phyloP scores from a whole-genome alignment of 73 alveolate genomes.

The Durusdinium trenchii region DNA sequence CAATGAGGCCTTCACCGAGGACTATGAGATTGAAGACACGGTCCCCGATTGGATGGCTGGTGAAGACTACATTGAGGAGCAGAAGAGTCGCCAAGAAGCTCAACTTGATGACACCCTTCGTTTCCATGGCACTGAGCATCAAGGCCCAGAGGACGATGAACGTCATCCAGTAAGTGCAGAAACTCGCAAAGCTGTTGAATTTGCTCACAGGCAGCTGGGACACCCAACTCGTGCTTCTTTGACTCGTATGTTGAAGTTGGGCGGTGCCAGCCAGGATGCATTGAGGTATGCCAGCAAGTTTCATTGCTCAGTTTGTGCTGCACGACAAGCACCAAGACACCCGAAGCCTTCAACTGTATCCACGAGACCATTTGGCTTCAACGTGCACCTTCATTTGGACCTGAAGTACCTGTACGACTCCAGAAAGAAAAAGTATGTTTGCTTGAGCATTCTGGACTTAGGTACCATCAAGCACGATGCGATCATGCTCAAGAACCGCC shows the following conservation, averaged over 20 bases:
- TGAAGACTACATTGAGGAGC: not conserved
- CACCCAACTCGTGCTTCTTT: not conserved
- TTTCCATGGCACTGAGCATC: not conserved
- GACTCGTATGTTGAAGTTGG: constrained; percentile 17
- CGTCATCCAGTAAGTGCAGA: not conserved
- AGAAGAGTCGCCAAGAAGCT: not conserved
- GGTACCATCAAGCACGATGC: constrained; percentile 9
- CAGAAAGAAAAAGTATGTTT: not conserved
- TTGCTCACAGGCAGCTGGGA: constrained; percentile 28
- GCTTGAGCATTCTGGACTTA: not conserved
- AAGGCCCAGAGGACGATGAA: not conserved
- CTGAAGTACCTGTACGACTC: not conserved
- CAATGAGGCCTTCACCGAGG: not conserved
- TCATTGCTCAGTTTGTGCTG: not conserved
- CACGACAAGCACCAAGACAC: not conserved
- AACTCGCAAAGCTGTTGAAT: not conserved
- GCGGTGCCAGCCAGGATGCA: not conserved
- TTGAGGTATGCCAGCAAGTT: not conserved
- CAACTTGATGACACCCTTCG: not conserved
- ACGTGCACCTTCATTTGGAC: constrained; percentile 6
- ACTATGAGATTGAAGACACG: not conserved
- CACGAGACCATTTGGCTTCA: not conserved
- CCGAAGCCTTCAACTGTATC: not conserved
- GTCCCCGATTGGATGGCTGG: not conserved
- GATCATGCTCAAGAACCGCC: not conserved